phyloP scores from a whole-genome alignment of 1,284 basidiomycete species.

The Cystobasidium pallidum region DNA sequence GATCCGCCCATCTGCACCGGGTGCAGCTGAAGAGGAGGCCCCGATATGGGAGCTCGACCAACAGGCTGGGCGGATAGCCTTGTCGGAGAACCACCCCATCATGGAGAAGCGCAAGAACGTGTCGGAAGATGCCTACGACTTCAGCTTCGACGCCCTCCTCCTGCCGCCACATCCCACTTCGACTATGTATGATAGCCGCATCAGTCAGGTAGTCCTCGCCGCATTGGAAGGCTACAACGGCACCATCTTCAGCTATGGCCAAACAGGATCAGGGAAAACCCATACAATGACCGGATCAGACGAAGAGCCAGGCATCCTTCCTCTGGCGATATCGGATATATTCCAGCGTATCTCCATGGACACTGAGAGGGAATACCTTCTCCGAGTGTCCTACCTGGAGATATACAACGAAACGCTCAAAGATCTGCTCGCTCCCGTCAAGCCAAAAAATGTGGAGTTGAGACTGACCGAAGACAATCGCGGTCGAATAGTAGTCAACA shows the following conservation, averaged over 20 bases:
- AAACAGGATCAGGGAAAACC: slow-evolving; percentile 61
- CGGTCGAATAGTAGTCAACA: slow-evolving; percentile 60
- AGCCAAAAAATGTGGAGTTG: slow-evolving; percentile 52
- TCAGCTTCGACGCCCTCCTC: slow-evolving; percentile 42
- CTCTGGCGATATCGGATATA: slow-evolving; percentile 62
- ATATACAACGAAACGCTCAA: slow-evolving; percentile 65
- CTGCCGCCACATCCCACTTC: slow-evolving; percentile 52
- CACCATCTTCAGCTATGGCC: slow-evolving; percentile 57
- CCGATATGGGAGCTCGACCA: slow-evolving; percentile 43
- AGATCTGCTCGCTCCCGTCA: slow-evolving; percentile 58
- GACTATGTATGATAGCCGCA: slow-evolving; percentile 59
- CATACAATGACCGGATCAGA: slow-evolving; percentile 58
- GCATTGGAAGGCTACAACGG: slow-evolving; percentile 64
- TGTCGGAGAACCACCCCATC: slow-evolving; percentile 43
- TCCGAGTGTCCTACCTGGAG: slow-evolving; percentile 64
- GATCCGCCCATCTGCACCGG: slow-evolving; percentile 36
- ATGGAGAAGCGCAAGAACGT: slow-evolving; percentile 30
- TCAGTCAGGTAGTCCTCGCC: slow-evolving; percentile 61
- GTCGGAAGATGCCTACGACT: slow-evolving; percentile 42
- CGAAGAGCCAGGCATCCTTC: slow-evolving; percentile 61
- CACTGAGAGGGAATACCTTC: slow-evolving; percentile 57
- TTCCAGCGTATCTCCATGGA: slow-evolving; percentile 59
- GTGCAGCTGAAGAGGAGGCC: slow-evolving; percentile 20
- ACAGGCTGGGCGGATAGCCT: slow-evolving; percentile 19
- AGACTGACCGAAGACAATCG: slow-evolving; percentile 55